Evolutionary conservation across 306 rosid species (phyloP).

Genomic region (Trifolium fragiferum): DNA sequence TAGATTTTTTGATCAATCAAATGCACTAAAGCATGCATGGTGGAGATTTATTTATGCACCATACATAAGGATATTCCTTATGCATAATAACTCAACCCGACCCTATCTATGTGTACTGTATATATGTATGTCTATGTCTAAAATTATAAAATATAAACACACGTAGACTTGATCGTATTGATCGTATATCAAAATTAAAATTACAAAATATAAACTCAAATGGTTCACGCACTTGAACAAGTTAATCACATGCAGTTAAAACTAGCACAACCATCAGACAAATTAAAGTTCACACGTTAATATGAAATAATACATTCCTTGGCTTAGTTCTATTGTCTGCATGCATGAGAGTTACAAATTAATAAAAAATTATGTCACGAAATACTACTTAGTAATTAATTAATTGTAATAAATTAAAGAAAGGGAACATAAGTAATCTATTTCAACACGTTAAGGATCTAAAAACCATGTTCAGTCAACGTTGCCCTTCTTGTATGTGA

Average conservation of each 20-base stretch:
- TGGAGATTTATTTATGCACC: too few species aligned
- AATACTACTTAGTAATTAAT: background rate
- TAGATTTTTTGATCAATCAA: too few species aligned
- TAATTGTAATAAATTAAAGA: background rate
- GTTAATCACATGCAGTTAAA: slow-evolving; percentile 10
- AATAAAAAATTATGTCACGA: slow-evolving; percentile 3
- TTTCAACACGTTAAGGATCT: slow-evolving; percentile 22
- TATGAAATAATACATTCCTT: slow-evolving; percentile 1
- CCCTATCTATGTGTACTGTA: too few species aligned
- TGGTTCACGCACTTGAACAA: background rate
- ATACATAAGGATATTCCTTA: too few species aligned
- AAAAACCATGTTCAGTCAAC: background rate
- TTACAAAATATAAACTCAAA: background rate
- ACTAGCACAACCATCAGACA: background rate
- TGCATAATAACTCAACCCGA: too few species aligned
- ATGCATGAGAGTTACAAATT: background rate
- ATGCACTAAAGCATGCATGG: too few species aligned
- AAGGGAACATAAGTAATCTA: background rate
- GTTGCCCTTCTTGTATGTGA: background rate
- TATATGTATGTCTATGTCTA: too few species aligned
- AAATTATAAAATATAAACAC: too few species aligned
- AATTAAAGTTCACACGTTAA: background rate
- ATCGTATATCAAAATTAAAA: background rate
- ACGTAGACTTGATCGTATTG: background rate
- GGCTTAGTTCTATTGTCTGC: background rate